Percentiles rank a stretch among this genome's conserved stretches.
Conservation (phyloP, 1,284 basidiomycete species). For the Neonothopanus nambi region DNA sequence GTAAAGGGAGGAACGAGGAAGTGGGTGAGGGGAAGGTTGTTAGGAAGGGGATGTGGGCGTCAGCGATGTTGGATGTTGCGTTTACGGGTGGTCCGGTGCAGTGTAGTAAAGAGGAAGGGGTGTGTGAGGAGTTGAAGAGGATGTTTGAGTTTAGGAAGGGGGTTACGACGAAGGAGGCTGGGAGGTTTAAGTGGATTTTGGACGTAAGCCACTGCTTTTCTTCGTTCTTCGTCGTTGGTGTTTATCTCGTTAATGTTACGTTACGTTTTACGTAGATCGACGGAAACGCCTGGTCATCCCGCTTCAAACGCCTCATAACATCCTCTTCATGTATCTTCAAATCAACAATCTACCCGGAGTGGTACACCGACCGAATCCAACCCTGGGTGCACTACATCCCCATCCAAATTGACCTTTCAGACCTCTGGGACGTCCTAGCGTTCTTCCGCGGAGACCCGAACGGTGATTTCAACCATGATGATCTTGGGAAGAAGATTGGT, state of each 20-base stretch:
- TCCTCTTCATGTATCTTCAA: conserved; percentile 66
- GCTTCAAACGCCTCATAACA: conserved; percentile 67
- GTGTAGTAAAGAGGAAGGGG: conserved; percentile 36
- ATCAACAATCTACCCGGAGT: conserved; percentile 65
- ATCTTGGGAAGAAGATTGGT: conserved; percentile 54
- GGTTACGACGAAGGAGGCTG: conserved; percentile 40
- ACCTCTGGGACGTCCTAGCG: conserved; percentile 54
- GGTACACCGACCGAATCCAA: conserved; percentile 46
- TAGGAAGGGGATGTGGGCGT: conserved; percentile 34
- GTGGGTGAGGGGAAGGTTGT: conserved; percentile 30
- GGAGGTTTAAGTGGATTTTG: conserved; percentile 59
- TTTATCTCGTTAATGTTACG: background rate
- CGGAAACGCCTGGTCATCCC: conserved; percentile 71
- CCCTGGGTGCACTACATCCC: conserved; percentile 67
- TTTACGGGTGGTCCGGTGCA: conserved; percentile 48
- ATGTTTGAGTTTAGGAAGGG: conserved; percentile 44
- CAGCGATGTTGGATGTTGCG: conserved; percentile 51
- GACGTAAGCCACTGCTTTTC: conserved; percentile 37
- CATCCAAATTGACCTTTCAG: conserved; percentile 52
- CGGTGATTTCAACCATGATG: conserved; percentile 48
- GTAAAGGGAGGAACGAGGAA: conserved; percentile 18
- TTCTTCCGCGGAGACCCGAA: conserved; percentile 55
- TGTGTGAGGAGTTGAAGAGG: conserved; percentile 42
- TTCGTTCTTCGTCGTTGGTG: conserved; percentile 20
- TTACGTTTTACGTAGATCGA: conserved; percentile 44